phyloP scores from a whole-genome alignment of 495 filamentous ascomycete genomes.

The Tuber melanosporum region DNA sequence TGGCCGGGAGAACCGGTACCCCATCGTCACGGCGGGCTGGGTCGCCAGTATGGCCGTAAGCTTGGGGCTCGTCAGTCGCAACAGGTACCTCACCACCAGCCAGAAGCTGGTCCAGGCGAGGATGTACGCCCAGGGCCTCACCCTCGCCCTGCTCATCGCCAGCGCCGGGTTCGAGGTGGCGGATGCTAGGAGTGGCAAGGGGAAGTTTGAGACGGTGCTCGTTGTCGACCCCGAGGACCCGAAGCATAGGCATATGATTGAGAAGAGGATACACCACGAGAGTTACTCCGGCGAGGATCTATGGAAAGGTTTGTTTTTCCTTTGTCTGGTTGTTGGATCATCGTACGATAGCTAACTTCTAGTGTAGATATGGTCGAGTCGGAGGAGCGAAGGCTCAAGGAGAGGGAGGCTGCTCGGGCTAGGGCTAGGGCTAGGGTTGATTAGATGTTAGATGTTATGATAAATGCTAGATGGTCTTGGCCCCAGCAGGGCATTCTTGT shows the following conservation, averaged over 20 bases:
- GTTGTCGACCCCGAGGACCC: conserved; percentile 65
- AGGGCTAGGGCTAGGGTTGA: conserved; percentile 20
- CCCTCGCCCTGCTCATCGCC: conserved; percentile 78
- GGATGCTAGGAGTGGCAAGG: conserved; percentile 68
- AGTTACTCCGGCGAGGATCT: conserved; percentile 72
- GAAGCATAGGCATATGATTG: conserved; percentile 64
- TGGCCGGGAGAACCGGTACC: conserved; percentile 76
- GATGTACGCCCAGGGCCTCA: conserved; percentile 95
- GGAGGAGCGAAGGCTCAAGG: conserved; percentile 62
- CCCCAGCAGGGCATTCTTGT: not conserved
- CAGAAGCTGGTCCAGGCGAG: conserved; percentile 98
- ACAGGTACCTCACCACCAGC: conserved; percentile 62
- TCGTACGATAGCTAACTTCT: not conserved
- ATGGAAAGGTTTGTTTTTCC: conserved; percentile 63
- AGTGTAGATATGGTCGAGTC: conserved; percentile 64
- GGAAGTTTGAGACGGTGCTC: conserved; percentile 68
- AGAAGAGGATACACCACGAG: conserved; percentile 66
- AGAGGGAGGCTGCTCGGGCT: conserved; percentile 50
- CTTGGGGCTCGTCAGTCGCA: conserved; percentile 69
- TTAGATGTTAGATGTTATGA: too few species aligned
- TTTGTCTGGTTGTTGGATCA: not conserved
- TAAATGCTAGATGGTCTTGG: conserved; percentile 1
- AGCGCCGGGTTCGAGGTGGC: conserved; percentile 83
- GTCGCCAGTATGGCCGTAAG: conserved; percentile 71
- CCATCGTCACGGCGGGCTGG: conserved; percentile 81